Evolutionary conservation across 2,329 filamentous ascomycete species (phyloP).

Genomic region (Aureobasidium sp.): DNA sequence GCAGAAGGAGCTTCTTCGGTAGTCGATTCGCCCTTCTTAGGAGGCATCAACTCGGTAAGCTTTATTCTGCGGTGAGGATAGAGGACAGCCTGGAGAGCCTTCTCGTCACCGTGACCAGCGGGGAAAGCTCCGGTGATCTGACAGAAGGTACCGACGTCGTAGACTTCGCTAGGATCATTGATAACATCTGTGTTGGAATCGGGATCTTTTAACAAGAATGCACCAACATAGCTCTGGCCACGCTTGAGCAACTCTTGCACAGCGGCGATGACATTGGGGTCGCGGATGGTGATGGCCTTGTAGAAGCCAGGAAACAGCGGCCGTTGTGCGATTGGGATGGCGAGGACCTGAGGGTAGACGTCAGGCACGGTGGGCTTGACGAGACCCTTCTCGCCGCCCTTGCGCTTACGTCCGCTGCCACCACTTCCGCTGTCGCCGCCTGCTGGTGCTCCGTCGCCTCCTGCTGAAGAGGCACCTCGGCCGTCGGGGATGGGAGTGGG

Average conservation of each 20-base stretch:
- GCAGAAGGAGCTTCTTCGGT: slow-evolving; percentile 39
- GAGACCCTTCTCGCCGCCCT: slow-evolving; percentile 44
- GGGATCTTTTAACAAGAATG: slow-evolving; percentile 95
- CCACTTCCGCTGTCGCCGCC: slow-evolving; percentile 46
- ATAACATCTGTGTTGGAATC: slow-evolving; percentile 91
- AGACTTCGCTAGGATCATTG: slow-evolving; percentile 80
- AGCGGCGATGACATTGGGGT: slow-evolving; percentile 82
- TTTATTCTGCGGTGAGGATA: slow-evolving; percentile 95
- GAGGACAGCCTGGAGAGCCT: slow-evolving; percentile 78
- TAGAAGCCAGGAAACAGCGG: slow-evolving; percentile 97
- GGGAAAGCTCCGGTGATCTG: slow-evolving; percentile 97
- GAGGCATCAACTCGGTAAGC: slow-evolving; percentile 74
- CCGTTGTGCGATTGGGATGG: slow-evolving; percentile 88
- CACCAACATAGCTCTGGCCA: slow-evolving; percentile 93
- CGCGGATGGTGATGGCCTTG: slow-evolving; percentile 94
- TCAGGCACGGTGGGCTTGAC: slow-evolving; percentile 88
- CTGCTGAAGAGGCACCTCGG: neutral
- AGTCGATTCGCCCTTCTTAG: slow-evolving; percentile 42
- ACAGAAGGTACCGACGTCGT: slow-evolving; percentile 94
- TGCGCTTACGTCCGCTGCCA: slow-evolving; percentile 60
- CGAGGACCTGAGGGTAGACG: slow-evolving; percentile 94
- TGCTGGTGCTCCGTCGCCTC: slow-evolving; percentile 52
- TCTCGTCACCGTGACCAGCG: slow-evolving; percentile 68
- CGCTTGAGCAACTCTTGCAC: slow-evolving; percentile 96
- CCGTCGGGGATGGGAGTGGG: slow-evolving; percentile 46